Percentiles rank a stretch among this genome's conserved stretches.
Conservation (phyloP, 192 early-diverging fungal genomes). For the Dispira parvispora region DNA sequence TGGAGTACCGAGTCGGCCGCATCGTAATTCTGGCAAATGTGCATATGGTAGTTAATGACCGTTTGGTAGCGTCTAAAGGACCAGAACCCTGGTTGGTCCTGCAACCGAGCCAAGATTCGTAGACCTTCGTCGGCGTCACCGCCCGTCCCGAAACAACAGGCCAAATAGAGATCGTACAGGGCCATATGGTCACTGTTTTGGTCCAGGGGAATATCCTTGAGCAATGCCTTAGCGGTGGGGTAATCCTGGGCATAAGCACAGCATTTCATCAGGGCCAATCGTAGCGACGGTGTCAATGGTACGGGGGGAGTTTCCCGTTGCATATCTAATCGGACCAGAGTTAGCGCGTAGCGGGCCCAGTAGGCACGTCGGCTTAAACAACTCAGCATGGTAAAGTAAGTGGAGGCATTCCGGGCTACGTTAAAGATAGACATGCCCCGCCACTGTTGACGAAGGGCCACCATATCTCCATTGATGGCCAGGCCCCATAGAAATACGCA, state of each 20-base stretch:
- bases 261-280: constrained; percentile 3
- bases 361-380: background rate
- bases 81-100: background rate
- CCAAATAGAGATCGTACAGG: background rate
- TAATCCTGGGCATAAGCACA: background rate
- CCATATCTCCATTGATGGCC: constrained; percentile 4
- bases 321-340: background rate
- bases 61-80: background rate
- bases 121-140: background rate
- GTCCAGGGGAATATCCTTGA: background rate
- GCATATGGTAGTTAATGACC: background rate
- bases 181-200: background rate
- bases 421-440: constrained; percentile 5
- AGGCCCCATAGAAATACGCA: background rate
- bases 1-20: background rate
- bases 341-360: constrained; percentile 4
- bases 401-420: background rate
- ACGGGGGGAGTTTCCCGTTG: background rate
- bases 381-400: background rate
- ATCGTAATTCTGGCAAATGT: background rate
- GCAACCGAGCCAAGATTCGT: background rate
- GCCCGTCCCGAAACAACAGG: background rate
- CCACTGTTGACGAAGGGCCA: constrained; percentile 1
- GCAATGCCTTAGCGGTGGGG: background rate
- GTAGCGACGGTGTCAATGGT: background rate